Conservation (phyloP, 1,284 basidiomycete genomes). For the Neotropicomus parvogracilis region DNA sequence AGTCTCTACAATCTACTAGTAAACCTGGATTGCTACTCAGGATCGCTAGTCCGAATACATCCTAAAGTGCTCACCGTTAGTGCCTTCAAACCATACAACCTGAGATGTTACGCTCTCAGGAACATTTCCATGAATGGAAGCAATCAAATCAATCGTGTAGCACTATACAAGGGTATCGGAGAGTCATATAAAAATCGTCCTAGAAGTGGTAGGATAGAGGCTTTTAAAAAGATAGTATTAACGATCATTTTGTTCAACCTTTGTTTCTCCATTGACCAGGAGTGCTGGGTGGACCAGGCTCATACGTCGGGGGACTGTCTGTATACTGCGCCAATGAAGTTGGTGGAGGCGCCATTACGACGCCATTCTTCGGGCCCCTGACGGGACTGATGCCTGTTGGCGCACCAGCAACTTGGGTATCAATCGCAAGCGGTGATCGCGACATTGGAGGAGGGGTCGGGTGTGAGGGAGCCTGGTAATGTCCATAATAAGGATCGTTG, state of each 20-base stretch:
- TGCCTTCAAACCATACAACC: neutral
- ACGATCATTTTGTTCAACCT: constrained; percentile 19
- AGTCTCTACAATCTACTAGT: neutral
- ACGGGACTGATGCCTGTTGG: constrained; percentile 37
- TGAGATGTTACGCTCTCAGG: neutral
- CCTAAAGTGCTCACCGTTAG: neutral
- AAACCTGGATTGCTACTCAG: neutral
- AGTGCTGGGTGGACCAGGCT: constrained; percentile 46
- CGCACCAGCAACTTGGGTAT: constrained; percentile 31
- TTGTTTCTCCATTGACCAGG: constrained; percentile 51
- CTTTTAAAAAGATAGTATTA: constrained; percentile 1
- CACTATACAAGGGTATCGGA: constrained; percentile 28
- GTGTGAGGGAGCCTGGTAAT: constrained; percentile 20
- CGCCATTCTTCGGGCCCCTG: constrained; percentile 33
- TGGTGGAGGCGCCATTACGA: constrained; percentile 24
- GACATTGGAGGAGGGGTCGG: constrained; percentile 26
- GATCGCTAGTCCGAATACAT: neutral
- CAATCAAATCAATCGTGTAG: constrained; percentile 2
- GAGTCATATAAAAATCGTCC: constrained; percentile 14
- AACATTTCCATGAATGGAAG: neutral
- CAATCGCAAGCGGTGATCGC: constrained; percentile 29
- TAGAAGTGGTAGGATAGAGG: constrained; percentile 13
- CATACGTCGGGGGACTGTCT: constrained; percentile 64
- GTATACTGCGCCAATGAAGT: constrained; percentile 36
- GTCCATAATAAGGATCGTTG: constrained; percentile 29